phyloP scores from a whole-genome alignment of 1,284 basidiomycete species.

The Tilletiopsis washingtonensis region DNA sequence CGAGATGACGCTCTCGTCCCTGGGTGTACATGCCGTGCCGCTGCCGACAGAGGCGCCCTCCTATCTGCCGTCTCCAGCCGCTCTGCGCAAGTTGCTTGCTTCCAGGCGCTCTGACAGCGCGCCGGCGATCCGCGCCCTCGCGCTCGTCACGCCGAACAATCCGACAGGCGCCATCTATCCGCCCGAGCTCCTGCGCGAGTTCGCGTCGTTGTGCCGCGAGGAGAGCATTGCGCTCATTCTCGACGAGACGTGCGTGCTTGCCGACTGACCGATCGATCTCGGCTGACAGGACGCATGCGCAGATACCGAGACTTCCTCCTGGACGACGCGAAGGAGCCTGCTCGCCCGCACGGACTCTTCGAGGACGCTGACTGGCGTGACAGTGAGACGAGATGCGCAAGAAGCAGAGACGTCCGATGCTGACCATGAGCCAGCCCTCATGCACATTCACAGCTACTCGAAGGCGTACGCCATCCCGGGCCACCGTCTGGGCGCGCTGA shows the following conservation, averaged over 20 bases:
- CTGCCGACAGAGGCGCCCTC: constrained; percentile 57
- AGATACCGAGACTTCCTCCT: constrained; percentile 74
- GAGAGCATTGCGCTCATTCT: constrained; percentile 65
- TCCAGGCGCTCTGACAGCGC: constrained; percentile 52
- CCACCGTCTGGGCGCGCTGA: constrained; percentile 69
- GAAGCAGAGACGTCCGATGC: too few relatives aligned
- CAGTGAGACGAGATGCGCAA: constrained; percentile 52
- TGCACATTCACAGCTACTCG: constrained; percentile 47
- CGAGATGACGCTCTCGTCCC: constrained; percentile 57
- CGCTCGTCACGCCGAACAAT: constrained; percentile 53
- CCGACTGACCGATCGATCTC: background rate
- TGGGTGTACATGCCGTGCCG: constrained; percentile 53
- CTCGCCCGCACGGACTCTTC: constrained; percentile 58
- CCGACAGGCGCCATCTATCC: constrained; percentile 68
- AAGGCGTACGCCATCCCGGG: constrained; percentile 80
- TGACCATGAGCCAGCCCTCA: constrained; percentile 19
- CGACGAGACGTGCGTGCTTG: constrained; percentile 28
- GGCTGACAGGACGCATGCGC: constrained; percentile 36
- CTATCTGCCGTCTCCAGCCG: constrained; percentile 58
- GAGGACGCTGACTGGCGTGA: constrained; percentile 52
- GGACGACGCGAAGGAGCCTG: constrained; percentile 27
- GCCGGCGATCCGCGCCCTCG: constrained; percentile 55
- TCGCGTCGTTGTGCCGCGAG: constrained; percentile 59
- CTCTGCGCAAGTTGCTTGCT: constrained; percentile 54
- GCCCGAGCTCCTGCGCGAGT: constrained; percentile 57